phyloP scores from a whole-genome alignment of 2,329 filamentous ascomycete genomes.

The Rugonectria rugulosa region DNA sequence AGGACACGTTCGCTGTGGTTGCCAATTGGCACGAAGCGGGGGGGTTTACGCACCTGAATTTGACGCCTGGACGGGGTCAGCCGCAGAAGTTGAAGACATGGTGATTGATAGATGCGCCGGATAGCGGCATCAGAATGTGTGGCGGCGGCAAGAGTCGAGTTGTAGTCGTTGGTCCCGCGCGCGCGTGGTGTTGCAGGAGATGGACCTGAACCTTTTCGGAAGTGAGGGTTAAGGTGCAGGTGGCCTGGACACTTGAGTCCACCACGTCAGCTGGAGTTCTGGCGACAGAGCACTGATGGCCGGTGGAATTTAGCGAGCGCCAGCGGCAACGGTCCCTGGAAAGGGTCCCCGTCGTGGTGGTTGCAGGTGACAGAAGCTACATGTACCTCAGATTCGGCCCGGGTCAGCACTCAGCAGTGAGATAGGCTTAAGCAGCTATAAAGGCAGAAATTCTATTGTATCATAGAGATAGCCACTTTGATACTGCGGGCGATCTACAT shows the following conservation, averaged over 20 bases:
- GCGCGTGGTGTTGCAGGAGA: constrained; percentile 26
- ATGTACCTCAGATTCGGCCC: too few species aligned
- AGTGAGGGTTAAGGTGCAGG: constrained; percentile 21
- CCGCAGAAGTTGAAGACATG: constrained; percentile 51
- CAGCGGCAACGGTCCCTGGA: constrained; percentile 18
- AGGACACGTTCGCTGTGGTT: constrained; percentile 41
- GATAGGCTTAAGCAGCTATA: too few species aligned
- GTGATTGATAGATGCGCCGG: constrained; percentile 31
- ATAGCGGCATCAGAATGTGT: constrained; percentile 35
- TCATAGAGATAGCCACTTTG: too few species aligned
- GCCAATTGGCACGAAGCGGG: constrained; percentile 35
- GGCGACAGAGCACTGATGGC: constrained; percentile 11
- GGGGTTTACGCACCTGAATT: constrained; percentile 45
- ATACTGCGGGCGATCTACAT: not conserved
- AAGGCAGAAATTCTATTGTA: too few species aligned
- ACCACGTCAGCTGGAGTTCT: constrained; percentile 36
- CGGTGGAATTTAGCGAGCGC: constrained; percentile 36
- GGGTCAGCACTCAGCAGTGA: too few species aligned
- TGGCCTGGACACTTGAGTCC: not conserved
- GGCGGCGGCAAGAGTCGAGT: constrained; percentile 22
- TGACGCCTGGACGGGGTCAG: constrained; percentile 45
- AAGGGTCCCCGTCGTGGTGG: constrained; percentile 24
- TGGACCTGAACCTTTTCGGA: not conserved
- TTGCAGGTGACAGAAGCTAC: not conserved
- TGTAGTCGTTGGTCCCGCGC: constrained; percentile 23